phyloP scores from a whole-genome alignment of 2,329 filamentous ascomycete genomes.

The Hypoxylon sp. region DNA sequence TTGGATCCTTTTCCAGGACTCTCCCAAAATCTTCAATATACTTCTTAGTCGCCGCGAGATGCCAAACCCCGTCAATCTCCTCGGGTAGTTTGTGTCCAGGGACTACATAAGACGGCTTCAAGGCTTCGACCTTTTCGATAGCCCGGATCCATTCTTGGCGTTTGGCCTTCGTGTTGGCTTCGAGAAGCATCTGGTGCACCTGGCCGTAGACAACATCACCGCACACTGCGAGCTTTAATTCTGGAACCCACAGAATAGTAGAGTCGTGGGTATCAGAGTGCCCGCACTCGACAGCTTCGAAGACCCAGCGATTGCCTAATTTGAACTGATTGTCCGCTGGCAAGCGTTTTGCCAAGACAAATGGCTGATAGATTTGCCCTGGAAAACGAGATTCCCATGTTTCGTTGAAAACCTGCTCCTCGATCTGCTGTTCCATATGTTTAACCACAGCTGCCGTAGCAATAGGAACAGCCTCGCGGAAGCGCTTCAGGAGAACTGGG shows the following conservation, averaged over 20 bases:
- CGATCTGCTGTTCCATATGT: constrained; percentile 2
- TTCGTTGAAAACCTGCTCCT: neutral
- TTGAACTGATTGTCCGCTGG: constrained; percentile 2
- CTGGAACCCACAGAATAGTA: constrained; percentile 9
- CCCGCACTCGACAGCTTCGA: constrained; percentile 7
- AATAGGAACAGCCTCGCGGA: neutral
- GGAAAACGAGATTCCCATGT: constrained; percentile 13
- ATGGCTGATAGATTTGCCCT: constrained; percentile 2
- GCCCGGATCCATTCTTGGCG: constrained; percentile 8
- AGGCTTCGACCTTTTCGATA: constrained; percentile 6
- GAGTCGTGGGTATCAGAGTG: constrained; percentile 14
- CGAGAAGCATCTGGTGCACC: constrained; percentile 12
- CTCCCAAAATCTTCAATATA: constrained; percentile 13
- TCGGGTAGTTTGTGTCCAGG: neutral
- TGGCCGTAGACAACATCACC: constrained; percentile 10
- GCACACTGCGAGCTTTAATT: constrained; percentile 3
- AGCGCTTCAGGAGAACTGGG: neutral
- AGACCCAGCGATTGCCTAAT: neutral
- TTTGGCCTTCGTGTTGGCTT: constrained; percentile 10
- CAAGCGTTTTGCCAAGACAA: neutral
- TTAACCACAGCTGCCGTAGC: neutral
- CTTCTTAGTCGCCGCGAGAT: constrained; percentile 10
- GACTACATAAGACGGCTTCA: neutral
- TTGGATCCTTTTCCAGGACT: neutral
- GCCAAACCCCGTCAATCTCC: constrained; percentile 9